Conservation (phyloP, 2,329 filamentous ascomycete genomes). For the Aspergillus candidus region DNA sequence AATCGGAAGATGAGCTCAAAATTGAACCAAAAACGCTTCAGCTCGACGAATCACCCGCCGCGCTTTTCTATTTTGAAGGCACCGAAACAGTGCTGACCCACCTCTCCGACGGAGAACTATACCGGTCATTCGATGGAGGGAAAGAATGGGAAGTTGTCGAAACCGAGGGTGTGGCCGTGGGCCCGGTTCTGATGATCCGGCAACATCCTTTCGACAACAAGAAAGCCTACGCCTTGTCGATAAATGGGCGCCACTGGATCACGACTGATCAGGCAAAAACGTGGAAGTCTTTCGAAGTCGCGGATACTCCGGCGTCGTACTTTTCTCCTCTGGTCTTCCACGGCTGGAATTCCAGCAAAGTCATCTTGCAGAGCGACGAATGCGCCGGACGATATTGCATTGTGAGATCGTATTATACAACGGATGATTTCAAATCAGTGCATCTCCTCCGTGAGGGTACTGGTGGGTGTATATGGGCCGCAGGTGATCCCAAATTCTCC, state of each 20-base stretch:
- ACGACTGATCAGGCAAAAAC: slow-evolving; percentile 76
- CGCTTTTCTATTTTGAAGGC: slow-evolving; percentile 85
- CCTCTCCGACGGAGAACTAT: slow-evolving; percentile 56
- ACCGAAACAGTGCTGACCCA: slow-evolving; percentile 77
- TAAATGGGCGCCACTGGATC: slow-evolving; percentile 66
- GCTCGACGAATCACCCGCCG: slow-evolving; percentile 61
- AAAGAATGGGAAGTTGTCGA: slow-evolving; percentile 66
- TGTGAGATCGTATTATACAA: slow-evolving; percentile 66
- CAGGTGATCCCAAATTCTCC: slow-evolving; percentile 63
- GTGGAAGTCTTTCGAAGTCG: slow-evolving; percentile 69
- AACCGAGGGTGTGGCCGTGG: slow-evolving; percentile 50
- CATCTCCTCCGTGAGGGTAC: slow-evolving; percentile 63
- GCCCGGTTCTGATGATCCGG: slow-evolving; percentile 52
- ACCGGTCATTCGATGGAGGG: slow-evolving; percentile 75
- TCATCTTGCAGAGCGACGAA: slow-evolving; percentile 74
- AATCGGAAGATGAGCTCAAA: slow-evolving; percentile 52
- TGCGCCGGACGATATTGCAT: slow-evolving; percentile 61
- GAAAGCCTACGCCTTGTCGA: slow-evolving; percentile 74
- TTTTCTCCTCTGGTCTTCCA: slow-evolving; percentile 54
- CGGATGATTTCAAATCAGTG: slow-evolving; percentile 70
- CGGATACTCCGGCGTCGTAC: slow-evolving; percentile 23
- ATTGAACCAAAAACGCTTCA: slow-evolving; percentile 51
- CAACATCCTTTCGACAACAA: slow-evolving; percentile 74
- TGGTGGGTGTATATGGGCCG: slow-evolving; percentile 81
- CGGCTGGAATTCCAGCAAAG: slow-evolving; percentile 72